These are phyloP conservation scores for Vaccinium vitisidaea DNA, from an alignment of 148 eudicot species.

Conservation along the genomic window DNA sequence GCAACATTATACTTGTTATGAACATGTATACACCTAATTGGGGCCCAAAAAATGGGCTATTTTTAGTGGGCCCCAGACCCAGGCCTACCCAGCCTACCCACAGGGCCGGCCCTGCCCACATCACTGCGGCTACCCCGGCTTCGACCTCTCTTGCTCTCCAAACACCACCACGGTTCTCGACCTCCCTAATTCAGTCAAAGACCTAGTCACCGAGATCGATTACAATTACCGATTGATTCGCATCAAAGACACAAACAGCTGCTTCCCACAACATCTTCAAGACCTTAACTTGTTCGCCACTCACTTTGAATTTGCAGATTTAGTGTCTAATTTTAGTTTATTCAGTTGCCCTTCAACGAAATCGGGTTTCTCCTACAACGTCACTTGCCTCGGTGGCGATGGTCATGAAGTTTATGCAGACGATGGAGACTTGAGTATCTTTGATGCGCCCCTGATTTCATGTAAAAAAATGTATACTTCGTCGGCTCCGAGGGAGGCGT, in stretches of 20 bases:
- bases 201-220: background rate
- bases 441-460: background rate
- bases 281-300: background rate
- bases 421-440: fast-evolving
- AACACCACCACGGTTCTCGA: background rate
- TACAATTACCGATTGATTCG: background rate
- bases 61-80: too few relatives aligned
- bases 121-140: background rate
- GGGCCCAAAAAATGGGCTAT: too few relatives aligned
- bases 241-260: background rate
- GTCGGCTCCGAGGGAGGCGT: background rate
- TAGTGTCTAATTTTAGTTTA: background rate
- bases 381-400: background rate
- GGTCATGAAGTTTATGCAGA: background rate
- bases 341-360: background rate
- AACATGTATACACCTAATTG: too few relatives aligned
- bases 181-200: background rate
- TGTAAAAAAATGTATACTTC: background rate
- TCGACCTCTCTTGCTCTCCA: background rate
- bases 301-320: background rate
- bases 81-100: too few relatives aligned
- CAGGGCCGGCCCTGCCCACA: fast-evolving
- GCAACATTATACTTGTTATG: too few relatives aligned
- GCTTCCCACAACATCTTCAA: background rate
- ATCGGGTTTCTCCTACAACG: fast-evolving